Percentiles rank a stretch among this genome's conserved stretches.
Evolutionary conservation across 345 rosid genomes (phyloP).

Genomic region (Populus pruinosa): DNA sequence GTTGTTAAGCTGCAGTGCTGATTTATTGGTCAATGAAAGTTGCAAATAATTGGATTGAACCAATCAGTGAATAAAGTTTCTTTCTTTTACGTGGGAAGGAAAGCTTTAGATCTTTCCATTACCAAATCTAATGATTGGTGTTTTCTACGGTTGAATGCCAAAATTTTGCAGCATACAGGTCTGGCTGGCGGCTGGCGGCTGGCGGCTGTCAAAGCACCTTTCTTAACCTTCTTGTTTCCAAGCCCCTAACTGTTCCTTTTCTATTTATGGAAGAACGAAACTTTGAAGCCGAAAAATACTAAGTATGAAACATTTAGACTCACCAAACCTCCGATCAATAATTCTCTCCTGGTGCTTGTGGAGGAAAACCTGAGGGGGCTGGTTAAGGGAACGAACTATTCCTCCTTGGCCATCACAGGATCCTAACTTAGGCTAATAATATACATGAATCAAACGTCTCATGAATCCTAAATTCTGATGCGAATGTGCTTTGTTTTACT

Average conservation of each 20-base stretch:
- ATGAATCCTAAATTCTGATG: too few relatives aligned
- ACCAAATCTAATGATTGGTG: neutral
- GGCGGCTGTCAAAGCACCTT: neutral
- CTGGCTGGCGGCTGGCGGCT: neutral
- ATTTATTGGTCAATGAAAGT: neutral
- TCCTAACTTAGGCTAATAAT: too few relatives aligned
- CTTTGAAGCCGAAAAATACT: neutral
- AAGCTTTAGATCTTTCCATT: neutral
- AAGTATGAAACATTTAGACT: neutral
- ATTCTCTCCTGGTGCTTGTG: too few relatives aligned
- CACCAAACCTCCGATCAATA: neutral
- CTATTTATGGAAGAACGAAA: neutral
- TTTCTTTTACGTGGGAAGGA: neutral
- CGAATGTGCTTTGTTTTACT: too few relatives aligned
- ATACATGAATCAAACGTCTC: too few relatives aligned
- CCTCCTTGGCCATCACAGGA: neutral
- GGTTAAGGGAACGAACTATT: neutral
- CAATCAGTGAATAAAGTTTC: neutral
- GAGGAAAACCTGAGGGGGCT: too few relatives aligned
- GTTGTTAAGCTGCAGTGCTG: neutral
- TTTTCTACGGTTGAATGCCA: neutral
- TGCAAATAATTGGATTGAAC: neutral
- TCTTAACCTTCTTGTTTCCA: neutral
- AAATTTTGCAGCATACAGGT: neutral
- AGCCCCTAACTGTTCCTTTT: neutral